Evolutionary conservation across 805 yeast genomes (phyloP), one percentile per base, ranked within the genome.

Genomic region (Barnettozyma pratensis): DNA sequence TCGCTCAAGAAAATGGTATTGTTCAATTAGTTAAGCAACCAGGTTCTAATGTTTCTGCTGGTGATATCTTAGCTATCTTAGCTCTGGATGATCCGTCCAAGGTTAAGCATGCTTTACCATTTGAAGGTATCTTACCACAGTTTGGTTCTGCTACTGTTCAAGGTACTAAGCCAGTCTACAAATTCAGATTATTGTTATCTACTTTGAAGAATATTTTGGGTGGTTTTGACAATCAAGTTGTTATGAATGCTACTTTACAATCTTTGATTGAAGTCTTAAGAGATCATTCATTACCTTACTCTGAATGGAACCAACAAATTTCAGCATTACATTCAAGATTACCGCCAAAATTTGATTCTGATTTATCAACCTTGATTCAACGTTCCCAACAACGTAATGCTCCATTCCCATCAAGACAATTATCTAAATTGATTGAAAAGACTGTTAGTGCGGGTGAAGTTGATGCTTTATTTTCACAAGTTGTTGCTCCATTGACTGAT

Each of bases 21-120:
- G 87, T 91, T 46, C 97, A 92, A 72, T 73, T 90, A 39, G 81
- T 94, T 65, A 92, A 94, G 70, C 99, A 94, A 73, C 98, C 99
- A 8, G 99, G 99, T 46, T 85, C 98, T n/a, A 89, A 96, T 29
- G 85, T 94, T 50, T 80, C 81, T 59, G 97, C 97, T 43, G 99
- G 99, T 72, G 99, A 94, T 64, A 92, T 95, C 52, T 79, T 94
- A 65, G 99, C 97, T 27, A 92, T 94, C 52, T 76, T 94, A 58
- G 84, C 97, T 14, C 74, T 94, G 48, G 99, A 95, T 64, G 99
- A 94, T 66, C 98, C 98, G 50, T 83, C 96, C 5, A 90, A 89
- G 72, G 99, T 94, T 46, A 92, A 92, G 68, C 99, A 91, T 62
- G 99, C 99, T 40, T 72, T 84, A 65, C 96, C 97, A 45, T 94